Evolutionary conservation across 306 rosid genomes (phyloP).

Genomic region (Malus fusca): DNA sequence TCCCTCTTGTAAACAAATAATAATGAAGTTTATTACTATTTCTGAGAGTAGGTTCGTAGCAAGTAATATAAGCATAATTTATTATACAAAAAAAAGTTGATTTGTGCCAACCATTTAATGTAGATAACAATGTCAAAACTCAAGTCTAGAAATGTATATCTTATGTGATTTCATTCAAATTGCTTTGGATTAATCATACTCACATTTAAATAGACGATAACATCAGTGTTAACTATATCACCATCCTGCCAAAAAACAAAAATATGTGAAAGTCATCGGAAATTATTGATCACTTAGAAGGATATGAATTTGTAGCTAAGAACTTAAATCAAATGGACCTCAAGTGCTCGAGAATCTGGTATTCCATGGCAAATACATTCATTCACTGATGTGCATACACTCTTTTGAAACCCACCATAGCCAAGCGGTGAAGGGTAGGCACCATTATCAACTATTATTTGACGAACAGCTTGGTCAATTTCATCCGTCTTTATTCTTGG

Average conservation of each 20-base stretch:
- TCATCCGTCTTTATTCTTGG: constrained; percentile 90
- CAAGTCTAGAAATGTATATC: neutral
- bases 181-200: constrained; percentile 17
- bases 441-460: constrained; percentile 84
- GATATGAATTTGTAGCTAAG: constrained; percentile 4
- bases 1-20: no score
- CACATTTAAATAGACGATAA: constrained; percentile 87
- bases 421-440: constrained; percentile 98
- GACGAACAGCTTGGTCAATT: constrained; percentile 89
- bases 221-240: constrained; percentile 85
- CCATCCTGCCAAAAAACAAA: constrained; percentile 63
- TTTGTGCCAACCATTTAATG: neutral
- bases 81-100: no score
- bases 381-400: constrained; percentile 95
- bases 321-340: constrained; percentile 40
- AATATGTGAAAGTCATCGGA: neutral
- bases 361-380: constrained; percentile 97
- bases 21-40: no score
- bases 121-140: neutral
- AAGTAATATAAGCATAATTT: no score
- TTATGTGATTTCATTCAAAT: neutral
- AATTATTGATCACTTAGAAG: neutral
- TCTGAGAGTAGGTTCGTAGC: no score
- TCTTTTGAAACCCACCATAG: constrained; percentile 92
- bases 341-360: constrained; percentile 79